phyloP scores from a whole-genome alignment of 805 yeast genomes.

The Nakazawaea molendinolei region DNA sequence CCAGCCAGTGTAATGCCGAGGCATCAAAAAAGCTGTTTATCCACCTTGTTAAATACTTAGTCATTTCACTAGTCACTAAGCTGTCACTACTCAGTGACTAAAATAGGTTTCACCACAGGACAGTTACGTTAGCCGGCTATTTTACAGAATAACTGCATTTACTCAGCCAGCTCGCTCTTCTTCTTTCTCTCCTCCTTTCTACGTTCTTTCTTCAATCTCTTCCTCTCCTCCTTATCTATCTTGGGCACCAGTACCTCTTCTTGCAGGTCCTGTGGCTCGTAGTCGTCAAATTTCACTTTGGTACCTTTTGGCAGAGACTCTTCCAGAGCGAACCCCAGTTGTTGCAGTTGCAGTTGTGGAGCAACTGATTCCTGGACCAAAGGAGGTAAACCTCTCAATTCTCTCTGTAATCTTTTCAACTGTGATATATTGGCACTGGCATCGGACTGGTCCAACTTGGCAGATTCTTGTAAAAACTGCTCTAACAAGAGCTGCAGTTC shows the following conservation, averaged over 20 bases:
- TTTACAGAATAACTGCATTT: no score
- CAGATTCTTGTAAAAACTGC: constrained; percentile 20
- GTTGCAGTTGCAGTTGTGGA: constrained; percentile 4
- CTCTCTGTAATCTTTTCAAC: constrained; percentile 30
- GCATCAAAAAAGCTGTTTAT: no score
- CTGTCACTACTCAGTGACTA: no score
- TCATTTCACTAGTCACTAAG: no score
- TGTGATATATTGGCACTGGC: constrained; percentile 23
- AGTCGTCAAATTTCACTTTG: constrained; percentile 17
- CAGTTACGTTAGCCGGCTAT: no score
- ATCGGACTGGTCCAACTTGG: constrained; percentile 12
- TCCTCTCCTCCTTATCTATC: constrained; percentile 20
- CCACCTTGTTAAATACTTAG: no score
- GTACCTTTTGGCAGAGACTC: constrained; percentile 12
- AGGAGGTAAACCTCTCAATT: constrained; percentile 30
- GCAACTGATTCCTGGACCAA: constrained; percentile 20
- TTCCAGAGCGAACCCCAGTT: no score
- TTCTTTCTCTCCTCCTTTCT: constrained; percentile 18
- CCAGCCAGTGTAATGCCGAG: no score
- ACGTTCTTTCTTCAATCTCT: constrained; percentile 21
- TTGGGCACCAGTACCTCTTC: constrained; percentile 1
- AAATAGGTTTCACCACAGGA: no score
- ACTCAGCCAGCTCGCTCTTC: constrained; percentile 12
- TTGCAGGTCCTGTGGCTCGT: constrained; percentile 4
- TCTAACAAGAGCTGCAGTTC: constrained; percentile 20